Evolutionary conservation across 2,329 filamentous ascomycete genomes (phyloP).

Genomic region (Arthrobotrys sphaeroides): DNA sequence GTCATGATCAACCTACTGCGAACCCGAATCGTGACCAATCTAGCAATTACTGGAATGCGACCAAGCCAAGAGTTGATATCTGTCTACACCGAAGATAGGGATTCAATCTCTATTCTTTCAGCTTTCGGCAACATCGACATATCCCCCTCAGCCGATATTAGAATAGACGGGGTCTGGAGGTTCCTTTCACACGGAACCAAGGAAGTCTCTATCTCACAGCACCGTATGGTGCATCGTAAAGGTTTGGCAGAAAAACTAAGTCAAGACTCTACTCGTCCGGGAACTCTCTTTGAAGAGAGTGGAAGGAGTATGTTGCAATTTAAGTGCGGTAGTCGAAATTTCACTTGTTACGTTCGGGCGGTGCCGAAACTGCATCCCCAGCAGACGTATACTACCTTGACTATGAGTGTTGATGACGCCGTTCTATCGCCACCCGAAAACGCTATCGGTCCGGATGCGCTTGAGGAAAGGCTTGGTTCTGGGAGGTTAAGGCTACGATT

Average conservation of each 20-base stretch:
- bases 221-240: slow-evolving; percentile 20
- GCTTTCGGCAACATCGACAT: slow-evolving; percentile 47
- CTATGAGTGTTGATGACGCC: slow-evolving; percentile 45
- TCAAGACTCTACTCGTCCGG: slow-evolving; percentile 26
- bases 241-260: slow-evolving; percentile 36
- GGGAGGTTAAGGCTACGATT: slow-evolving; percentile 36
- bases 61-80: slow-evolving; percentile 35
- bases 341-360: slow-evolving; percentile 35
- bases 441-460: not conserved
- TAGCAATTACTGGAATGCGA: slow-evolving; percentile 43
- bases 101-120: slow-evolving; percentile 41
- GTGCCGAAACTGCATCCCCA: slow-evolving; percentile 38
- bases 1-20: slow-evolving; percentile 45
- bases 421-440: slow-evolving; percentile 34
- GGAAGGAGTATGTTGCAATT: slow-evolving; percentile 49
- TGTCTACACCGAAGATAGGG: slow-evolving; percentile 36
- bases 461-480: slow-evolving; percentile 37
- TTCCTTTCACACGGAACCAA: slow-evolving; percentile 33
- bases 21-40: slow-evolving; percentile 36
- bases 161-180: slow-evolving; percentile 43
- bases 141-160: slow-evolving; percentile 42
- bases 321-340: slow-evolving; percentile 35
- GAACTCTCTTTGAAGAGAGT: slow-evolving; percentile 24
- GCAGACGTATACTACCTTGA: slow-evolving; percentile 35
- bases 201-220: slow-evolving; percentile 47